phyloP scores from a whole-genome alignment of 768 basidiomycete species.

The Auriculariales sp. region DNA sequence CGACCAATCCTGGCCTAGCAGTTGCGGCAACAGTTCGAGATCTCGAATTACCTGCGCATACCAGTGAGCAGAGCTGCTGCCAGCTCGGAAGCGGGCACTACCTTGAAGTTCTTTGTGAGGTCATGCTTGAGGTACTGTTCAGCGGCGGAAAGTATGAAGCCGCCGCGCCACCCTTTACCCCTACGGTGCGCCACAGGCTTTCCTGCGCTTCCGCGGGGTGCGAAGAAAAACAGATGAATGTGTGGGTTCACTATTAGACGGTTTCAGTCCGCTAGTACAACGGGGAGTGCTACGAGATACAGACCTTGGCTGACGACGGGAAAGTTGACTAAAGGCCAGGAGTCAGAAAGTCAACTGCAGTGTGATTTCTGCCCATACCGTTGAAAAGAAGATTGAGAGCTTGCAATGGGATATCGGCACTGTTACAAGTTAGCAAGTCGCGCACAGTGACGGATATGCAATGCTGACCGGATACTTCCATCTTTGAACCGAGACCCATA shows the following conservation, averaged over 20 bases:
- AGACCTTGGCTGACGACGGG: conserved; percentile 89
- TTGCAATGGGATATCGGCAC: conserved; percentile 92
- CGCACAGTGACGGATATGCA: not conserved
- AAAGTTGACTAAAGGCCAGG: conserved; percentile 52
- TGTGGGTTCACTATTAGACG: conserved; percentile 77
- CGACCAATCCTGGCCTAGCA: conserved; percentile 92
- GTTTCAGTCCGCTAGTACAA: too few relatives aligned
- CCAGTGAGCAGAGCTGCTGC: not conserved
- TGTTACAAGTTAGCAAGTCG: conserved; percentile 8
- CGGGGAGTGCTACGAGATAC: too few relatives aligned
- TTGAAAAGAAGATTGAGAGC: conserved; percentile 81
- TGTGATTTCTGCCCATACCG: conserved; percentile 24
- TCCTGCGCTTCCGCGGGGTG: conserved; percentile 75
- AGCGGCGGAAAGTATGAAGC: conserved; percentile 79
- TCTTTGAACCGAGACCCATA: conserved; percentile 93
- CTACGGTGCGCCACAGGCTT: conserved; percentile 89
- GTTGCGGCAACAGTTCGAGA: conserved; percentile 84
- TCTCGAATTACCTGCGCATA: conserved; percentile 67
- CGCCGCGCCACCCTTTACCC: conserved; percentile 95
- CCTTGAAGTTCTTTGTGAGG: conserved; percentile 92
- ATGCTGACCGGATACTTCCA: conserved; percentile 61
- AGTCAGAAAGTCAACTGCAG: conserved; percentile 2
- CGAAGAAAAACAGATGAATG: conserved; percentile 91
- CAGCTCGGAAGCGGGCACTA: conserved; percentile 8
- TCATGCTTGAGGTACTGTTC: conserved; percentile 95